These are phyloP conservation scores for Fusarium siculi DNA, from an alignment of 2,329 filamentous ascomycete species.

Conservation along the genomic window DNA sequence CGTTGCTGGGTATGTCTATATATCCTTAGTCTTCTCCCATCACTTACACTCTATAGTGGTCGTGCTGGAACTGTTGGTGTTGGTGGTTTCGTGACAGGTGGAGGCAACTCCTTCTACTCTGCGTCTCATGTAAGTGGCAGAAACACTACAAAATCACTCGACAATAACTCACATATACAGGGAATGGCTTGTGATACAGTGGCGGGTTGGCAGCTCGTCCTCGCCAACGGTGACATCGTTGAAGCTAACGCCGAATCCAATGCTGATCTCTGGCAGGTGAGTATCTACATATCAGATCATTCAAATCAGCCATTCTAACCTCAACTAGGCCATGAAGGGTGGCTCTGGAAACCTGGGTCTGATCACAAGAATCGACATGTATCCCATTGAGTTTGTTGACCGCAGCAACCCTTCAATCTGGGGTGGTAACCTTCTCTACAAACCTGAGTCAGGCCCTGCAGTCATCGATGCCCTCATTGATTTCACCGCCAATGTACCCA, in stretches of 20 bases:
- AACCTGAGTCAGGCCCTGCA: slow-evolving; percentile 29
- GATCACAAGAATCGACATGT: slow-evolving; percentile 49
- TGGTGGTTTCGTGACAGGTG: slow-evolving; percentile 50
- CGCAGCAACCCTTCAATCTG: slow-evolving; percentile 43
- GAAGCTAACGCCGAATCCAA: slow-evolving; percentile 54
- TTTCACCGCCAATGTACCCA: slow-evolving; percentile 46
- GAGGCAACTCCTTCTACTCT: slow-evolving; percentile 52
- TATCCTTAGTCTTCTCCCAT: background rate
- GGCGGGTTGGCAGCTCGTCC: slow-evolving; percentile 56
- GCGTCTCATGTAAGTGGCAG: slow-evolving; percentile 36
- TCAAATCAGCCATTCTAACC: background rate
- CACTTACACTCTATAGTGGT: slow-evolving; percentile 36
- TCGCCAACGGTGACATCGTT: slow-evolving; percentile 55
- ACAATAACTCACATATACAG: background rate
- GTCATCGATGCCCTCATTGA: slow-evolving; percentile 48
- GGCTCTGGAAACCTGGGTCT: slow-evolving; percentile 60
- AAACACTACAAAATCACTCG: background rate
- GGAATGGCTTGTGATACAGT: slow-evolving; percentile 55
- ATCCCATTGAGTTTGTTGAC: slow-evolving; percentile 45
- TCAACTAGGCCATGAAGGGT: slow-evolving; percentile 55
- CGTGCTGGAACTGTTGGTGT: slow-evolving; percentile 51
- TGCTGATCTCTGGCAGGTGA: slow-evolving; percentile 54
- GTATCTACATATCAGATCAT: background rate
- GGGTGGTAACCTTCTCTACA: slow-evolving; percentile 47
- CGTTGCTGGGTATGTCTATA: slow-evolving; percentile 42